Conservation (phyloP, 2,329 filamentous ascomycete genomes). For the Erysiphe pisi region DNA sequence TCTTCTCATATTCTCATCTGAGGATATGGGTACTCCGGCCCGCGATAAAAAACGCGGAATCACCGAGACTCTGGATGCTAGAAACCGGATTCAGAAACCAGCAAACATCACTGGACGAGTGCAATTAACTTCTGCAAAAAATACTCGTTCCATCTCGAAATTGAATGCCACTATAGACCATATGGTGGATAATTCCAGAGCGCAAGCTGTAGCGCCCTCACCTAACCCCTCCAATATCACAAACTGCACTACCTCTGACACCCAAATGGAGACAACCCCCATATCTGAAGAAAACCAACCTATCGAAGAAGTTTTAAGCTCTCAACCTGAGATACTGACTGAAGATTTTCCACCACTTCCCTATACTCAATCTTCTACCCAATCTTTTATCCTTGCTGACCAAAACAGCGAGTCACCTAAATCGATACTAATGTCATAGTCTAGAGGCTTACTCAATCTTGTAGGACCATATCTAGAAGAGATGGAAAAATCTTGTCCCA, state of each 20-base stretch:
- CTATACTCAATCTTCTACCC: background rate
- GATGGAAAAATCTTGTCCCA: background rate
- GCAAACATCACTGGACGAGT: background rate
- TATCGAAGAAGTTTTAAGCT: background rate
- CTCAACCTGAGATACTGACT: background rate
- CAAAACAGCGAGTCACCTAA: background rate
- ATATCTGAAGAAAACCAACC: too few relatives aligned
- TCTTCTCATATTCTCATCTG: background rate
- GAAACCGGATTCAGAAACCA: background rate
- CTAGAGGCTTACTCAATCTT: slow-evolving; percentile 16
- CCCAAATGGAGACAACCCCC: background rate
- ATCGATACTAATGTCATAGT: background rate
- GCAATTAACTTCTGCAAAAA: background rate
- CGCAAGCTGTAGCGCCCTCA: too few relatives aligned
- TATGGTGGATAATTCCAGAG: too few relatives aligned
- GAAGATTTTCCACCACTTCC: background rate
- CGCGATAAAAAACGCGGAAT: background rate
- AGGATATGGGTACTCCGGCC: background rate
- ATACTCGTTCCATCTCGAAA: too few relatives aligned
- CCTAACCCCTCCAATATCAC: too few relatives aligned
- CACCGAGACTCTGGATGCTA: background rate
- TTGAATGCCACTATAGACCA: too few relatives aligned
- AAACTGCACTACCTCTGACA: too few relatives aligned
- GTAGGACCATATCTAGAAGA: slow-evolving; percentile 11
- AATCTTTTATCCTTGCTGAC: background rate